Evolutionary conservation across 306 rosid genomes (phyloP).

Genomic region (Vigna hirtella): DNA sequence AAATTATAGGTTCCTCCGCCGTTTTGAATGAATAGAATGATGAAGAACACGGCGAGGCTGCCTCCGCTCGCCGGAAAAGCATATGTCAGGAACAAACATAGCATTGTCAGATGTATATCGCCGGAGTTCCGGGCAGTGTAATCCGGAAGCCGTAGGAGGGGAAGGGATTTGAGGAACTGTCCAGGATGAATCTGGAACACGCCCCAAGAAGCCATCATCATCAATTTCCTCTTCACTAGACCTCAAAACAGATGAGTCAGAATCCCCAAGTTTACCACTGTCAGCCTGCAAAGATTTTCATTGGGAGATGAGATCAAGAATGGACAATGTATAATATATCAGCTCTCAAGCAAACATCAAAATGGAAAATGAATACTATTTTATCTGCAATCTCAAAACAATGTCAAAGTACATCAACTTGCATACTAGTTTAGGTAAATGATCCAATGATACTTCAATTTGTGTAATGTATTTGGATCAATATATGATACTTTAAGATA

Average conservation of each 20-base stretch:
- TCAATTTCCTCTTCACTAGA: conserved; percentile 60
- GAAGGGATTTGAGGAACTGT: conserved; percentile 80
- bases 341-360: not conserved
- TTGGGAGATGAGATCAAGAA: conserved; percentile 11
- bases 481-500: too few species aligned
- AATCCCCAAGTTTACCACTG: conserved; percentile 67
- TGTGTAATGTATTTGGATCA: too few species aligned
- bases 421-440: not conserved
- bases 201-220: conserved; percentile 56
- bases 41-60: conserved; percentile 32
- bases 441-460: too few species aligned
- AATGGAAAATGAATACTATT: not conserved
- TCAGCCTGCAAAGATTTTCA: conserved; percentile 60
- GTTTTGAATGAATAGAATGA: conserved; percentile 37
- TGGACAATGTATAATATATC: conserved; percentile 8
- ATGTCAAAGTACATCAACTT: not conserved
- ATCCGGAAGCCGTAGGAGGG: conserved; percentile 81
- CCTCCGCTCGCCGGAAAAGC: conserved; percentile 34
- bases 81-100: conserved; percentile 62
- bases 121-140: conserved; percentile 65
- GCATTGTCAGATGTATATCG: conserved; percentile 48
- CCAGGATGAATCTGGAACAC: conserved; percentile 74
- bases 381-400: not conserved
- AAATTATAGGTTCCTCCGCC: conserved; percentile 47
- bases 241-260: conserved; percentile 59